phyloP scores from a whole-genome alignment of 2,329 filamentous ascomycete species.

The Pseudocercospora macadamiae region DNA sequence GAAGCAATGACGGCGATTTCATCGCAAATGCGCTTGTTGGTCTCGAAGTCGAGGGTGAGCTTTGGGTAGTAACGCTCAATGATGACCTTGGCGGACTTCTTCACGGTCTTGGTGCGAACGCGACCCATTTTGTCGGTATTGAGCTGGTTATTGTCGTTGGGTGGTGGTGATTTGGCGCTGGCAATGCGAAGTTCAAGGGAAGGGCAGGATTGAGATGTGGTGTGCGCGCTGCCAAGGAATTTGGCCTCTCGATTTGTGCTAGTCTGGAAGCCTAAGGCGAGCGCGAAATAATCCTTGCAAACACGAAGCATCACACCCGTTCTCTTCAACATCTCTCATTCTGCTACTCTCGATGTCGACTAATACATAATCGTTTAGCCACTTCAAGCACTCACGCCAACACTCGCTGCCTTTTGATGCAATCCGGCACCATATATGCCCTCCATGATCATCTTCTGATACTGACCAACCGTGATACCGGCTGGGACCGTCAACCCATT shows the following conservation, averaged over 20 bases:
- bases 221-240: not conserved
- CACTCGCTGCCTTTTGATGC: too few species aligned
- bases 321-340: too few species aligned
- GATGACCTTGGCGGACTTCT: constrained; percentile 97
- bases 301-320: too few species aligned
- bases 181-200: not conserved
- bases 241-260: not conserved
- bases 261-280: too few species aligned
- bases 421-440: too few species aligned
- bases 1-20: constrained; percentile 99
- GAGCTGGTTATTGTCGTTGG: constrained; percentile 14
- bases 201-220: not conserved
- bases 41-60: constrained; percentile 99
- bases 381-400: too few species aligned
- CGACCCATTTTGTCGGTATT: constrained; percentile 56
- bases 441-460: too few species aligned
- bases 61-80: constrained; percentile 96
- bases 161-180: not conserved
- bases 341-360: too few species aligned
- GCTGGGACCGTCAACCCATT: too few species aligned
- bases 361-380: too few species aligned
- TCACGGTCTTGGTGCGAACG: constrained; percentile 67
- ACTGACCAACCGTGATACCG: too few species aligned
- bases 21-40: constrained; percentile 99
- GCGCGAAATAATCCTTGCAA: too few species aligned